Percentiles rank a stretch among this genome's conserved stretches.
phyloP scores from a whole-genome alignment of 305 asterid species.

The Rubia peregrina region DNA sequence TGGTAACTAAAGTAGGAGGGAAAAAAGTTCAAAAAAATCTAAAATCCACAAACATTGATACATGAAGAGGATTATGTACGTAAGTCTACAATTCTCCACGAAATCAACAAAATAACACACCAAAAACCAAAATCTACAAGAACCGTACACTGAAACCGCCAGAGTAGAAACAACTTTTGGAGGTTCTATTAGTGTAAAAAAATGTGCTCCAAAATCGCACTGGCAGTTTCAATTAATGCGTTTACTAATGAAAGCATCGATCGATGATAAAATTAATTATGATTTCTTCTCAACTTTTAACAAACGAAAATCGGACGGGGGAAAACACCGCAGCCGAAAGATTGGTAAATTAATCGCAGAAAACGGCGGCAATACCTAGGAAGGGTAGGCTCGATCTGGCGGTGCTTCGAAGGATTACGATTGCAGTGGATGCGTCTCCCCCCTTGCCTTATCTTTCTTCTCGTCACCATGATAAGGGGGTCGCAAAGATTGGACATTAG shows the following conservation, averaged over 20 bases:
- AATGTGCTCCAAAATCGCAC: background rate
- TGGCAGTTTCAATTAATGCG: background rate
- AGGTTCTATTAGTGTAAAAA: background rate
- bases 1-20: background rate
- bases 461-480: too few species aligned
- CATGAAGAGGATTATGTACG: too few species aligned
- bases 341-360: too few species aligned
- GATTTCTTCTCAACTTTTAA: background rate
- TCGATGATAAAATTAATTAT: background rate
- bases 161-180: background rate
- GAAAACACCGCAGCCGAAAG: background rate
- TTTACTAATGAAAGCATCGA: background rate
- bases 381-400: background rate
- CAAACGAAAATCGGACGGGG: background rate
- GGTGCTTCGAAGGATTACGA: background rate
- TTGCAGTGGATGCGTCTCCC: background rate
- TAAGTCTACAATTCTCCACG: too few species aligned
- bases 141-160: background rate
- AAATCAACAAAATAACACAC: conserved; percentile 3
- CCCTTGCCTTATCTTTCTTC: too few species aligned
- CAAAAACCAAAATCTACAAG: background rate
- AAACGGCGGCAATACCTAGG: conserved; percentile 5
- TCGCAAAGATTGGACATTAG: too few species aligned
- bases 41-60: background rate
- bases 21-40: background rate